phyloP scores from a whole-genome alignment of 2,329 filamentous ascomycete genomes.

The Diaporthe sp. region DNA sequence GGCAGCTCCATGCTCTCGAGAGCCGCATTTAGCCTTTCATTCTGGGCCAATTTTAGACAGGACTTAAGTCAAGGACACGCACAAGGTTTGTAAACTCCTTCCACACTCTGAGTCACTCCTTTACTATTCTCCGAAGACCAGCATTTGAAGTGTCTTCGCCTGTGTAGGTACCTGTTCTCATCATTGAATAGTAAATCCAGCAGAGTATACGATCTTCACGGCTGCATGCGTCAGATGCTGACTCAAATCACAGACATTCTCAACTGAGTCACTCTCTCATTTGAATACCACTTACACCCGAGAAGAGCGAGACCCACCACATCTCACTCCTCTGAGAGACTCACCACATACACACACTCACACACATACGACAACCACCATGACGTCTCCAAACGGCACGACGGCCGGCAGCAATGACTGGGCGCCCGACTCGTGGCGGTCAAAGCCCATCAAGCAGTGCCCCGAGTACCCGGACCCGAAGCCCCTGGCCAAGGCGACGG shows the following conservation, averaged over 20 bases:
- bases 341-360: not conserved
- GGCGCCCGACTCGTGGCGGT: conserved; percentile 78
- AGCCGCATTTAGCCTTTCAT: conserved; percentile 27
- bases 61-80: not conserved
- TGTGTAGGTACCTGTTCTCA: not conserved
- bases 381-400: conserved; percentile 32
- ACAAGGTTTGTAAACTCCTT: not conserved
- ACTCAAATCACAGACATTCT: conserved; percentile 7
- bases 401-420: conserved; percentile 51
- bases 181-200: too few species aligned
- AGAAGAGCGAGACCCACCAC: conserved; percentile 8
- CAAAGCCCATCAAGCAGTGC: conserved; percentile 83
- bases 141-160: not conserved
- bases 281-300: not conserved
- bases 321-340: conserved; percentile 3
- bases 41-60: not conserved
- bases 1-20: not conserved
- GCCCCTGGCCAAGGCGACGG: conserved; percentile 70
- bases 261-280: conserved; percentile 29
- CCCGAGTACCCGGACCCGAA: conserved; percentile 76
- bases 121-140: not conserved
- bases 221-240: not conserved
- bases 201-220: not conserved
- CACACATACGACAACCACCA: conserved; percentile 2
- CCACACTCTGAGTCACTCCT: not conserved